Evolutionary conservation across 306 rosid species (phyloP).

Genomic region (cucumber (Cucumis sativus)): DNA sequence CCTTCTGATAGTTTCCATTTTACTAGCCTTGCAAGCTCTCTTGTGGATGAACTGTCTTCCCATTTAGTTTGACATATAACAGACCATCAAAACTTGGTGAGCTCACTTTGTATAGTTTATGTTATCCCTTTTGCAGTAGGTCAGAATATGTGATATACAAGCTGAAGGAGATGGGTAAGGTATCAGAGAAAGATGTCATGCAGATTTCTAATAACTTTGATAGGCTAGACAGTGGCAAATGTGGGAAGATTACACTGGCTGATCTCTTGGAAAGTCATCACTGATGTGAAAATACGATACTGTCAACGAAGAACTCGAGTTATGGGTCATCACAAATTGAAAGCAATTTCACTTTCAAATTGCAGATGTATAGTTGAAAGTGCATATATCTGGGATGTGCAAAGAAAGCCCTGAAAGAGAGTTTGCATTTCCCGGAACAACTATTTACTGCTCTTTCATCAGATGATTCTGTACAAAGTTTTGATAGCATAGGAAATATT

Average conservation of each 20-base stretch:
- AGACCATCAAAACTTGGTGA: background rate
- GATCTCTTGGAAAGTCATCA: conserved; percentile 49
- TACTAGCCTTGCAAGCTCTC: background rate
- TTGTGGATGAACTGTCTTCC: background rate
- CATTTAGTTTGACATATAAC: background rate
- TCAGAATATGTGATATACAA: conserved; percentile 88
- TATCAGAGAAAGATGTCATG: conserved; percentile 69
- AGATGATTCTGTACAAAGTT: conserved; percentile 3
- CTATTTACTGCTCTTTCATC: background rate
- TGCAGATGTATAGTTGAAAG: background rate
- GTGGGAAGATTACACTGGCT: conserved; percentile 74
- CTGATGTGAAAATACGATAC: conserved; percentile 6
- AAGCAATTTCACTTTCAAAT: background rate
- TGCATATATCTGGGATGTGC: background rate
- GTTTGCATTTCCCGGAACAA: background rate
- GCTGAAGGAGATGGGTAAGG: conserved; percentile 94
- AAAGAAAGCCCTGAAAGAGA: background rate
- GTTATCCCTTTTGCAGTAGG: conserved; percentile 38
- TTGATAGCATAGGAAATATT: conserved; percentile 3
- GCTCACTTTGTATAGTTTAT: conserved; percentile 1
- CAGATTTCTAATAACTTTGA: conserved; percentile 67
- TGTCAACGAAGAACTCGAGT: background rate
- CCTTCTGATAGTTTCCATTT: background rate
- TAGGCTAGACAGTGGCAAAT: conserved; percentile 56
- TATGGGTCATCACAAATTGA: background rate